Evolutionary conservation across 345 rosid species (phyloP), one percentile per base, ranked within the genome.

Genomic region (Salix dunnii): DNA sequence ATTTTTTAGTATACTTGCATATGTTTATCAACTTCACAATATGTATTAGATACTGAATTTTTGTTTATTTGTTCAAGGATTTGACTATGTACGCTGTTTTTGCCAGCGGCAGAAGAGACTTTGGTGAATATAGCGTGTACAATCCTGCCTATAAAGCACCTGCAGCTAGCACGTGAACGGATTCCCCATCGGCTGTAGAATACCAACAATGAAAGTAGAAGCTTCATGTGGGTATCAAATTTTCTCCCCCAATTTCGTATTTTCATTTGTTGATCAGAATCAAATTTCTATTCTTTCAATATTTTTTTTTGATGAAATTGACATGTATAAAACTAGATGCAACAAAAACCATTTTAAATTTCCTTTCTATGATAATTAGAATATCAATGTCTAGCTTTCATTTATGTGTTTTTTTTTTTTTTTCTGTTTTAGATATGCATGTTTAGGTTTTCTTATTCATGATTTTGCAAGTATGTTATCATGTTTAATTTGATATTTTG

Each of bases 91-190:
- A 66, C 78, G 46, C 67, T 84, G 77, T 83, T 86, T 87, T 90
- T 84, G 78, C 72, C 88, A 93, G 99, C 83, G 97, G 98, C 55
- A 92, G 87, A 78, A 91, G 98, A 84, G 97, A 92, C 20, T 95
- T 93, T 30, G 97, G 97, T 1, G 97, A 96, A 63, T 93, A 86
- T 88, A 96, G 98, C 64, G 96, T 93, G 33, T 96, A 89, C 86
- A 91, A 90, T 82, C 93, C 92, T 49, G 76, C 84, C 40, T 91
- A 87, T 81, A 88, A 81, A 75, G 69, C 73, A 46, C 79, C 71
- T 23, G 72, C 30, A 42, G 73, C 49, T 6, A 3, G 20, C 62
- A 49, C 6, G 7, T 30, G 7, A 40, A 14, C 5, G 7, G 31
- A 35, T 10, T 68, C 53, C 13, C 36, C 73, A 49, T 25, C 13